A percentile compares a stretch with the other conserved stretches of the same genome.
phyloP scores from a whole-genome alignment of 2,329 filamentous ascomycete species.

The Dothistroma pini region DNA sequence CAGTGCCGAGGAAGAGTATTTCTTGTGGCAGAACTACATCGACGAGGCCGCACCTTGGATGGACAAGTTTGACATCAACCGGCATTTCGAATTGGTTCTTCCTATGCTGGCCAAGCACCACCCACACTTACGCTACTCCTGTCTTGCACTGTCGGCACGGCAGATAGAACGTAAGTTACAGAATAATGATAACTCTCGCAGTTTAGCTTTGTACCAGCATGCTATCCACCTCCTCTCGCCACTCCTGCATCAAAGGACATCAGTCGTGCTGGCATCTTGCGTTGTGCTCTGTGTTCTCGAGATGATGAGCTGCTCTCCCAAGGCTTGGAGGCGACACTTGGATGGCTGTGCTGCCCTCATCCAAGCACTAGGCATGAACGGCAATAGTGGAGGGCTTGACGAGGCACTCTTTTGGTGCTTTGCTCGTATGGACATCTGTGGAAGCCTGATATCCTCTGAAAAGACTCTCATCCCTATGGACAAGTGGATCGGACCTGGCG shows the following conservation, averaged over 20 bases:
- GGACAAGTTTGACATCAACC: constrained; percentile 55
- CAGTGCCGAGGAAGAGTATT: constrained; percentile 29
- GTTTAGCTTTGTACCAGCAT: constrained; percentile 53
- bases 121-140: constrained; percentile 46
- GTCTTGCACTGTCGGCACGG: constrained; percentile 53
- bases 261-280: constrained; percentile 46
- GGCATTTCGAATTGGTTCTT: constrained; percentile 52
- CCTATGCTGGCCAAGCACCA: constrained; percentile 49
- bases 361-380: constrained; percentile 50
- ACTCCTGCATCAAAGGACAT: constrained; percentile 43
- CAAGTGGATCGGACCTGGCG: constrained; percentile 46
- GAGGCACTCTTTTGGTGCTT: constrained; percentile 59
- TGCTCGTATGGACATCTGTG: constrained; percentile 56
- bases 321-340: constrained; percentile 54
- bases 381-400: constrained; percentile 49
- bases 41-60: constrained; percentile 55
- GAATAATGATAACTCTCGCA: constrained; percentile 45
- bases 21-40: constrained; percentile 45
- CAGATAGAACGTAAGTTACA: constrained; percentile 52
- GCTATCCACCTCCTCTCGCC: constrained; percentile 46
- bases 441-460: constrained; percentile 53
- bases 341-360: constrained; percentile 56
- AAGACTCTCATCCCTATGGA: constrained; percentile 49
- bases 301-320: constrained; percentile 48
- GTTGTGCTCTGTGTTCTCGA: constrained; percentile 49